A percentile compares a stretch with the other conserved stretches of the same genome.
phyloP scores from a whole-genome alignment of 2,329 filamentous ascomycete species.

The Aspergillus clavatus region DNA sequence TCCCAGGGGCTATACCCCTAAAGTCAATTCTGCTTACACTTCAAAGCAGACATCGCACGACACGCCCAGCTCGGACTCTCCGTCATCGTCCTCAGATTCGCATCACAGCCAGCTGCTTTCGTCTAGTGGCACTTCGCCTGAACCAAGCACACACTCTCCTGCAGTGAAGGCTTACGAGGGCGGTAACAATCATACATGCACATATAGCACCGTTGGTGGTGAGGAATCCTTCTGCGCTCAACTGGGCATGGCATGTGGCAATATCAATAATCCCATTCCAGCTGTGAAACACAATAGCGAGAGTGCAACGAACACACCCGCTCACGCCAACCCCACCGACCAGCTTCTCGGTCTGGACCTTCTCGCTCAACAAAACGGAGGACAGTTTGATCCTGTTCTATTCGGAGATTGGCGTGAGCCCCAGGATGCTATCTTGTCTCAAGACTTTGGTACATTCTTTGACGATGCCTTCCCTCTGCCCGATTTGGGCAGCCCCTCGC shows the following conservation, averaged over 20 bases:
- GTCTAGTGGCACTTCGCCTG: constrained; percentile 48
- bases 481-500: constrained; percentile 78
- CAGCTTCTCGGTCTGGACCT: constrained; percentile 51
- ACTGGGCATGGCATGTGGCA: constrained; percentile 44
- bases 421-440: constrained; percentile 71
- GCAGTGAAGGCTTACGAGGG: constrained; percentile 35
- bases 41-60: constrained; percentile 22
- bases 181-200: constrained; percentile 26
- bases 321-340: constrained; percentile 12
- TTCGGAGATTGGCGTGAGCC: constrained; percentile 91
- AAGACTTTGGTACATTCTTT: constrained; percentile 67
- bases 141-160: constrained; percentile 42
- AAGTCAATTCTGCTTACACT: constrained; percentile 16
- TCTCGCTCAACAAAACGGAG: constrained; percentile 73
- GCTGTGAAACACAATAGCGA: constrained; percentile 32
- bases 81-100: constrained; percentile 46
- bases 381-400: constrained; percentile 83
- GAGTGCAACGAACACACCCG: constrained; percentile 27
- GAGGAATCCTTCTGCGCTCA: constrained; percentile 44
- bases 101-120: constrained; percentile 41
- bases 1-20: constrained; percentile 4
- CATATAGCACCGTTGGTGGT: constrained; percentile 33
- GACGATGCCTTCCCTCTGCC: constrained; percentile 71
- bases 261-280: constrained; percentile 42
- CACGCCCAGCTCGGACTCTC: constrained; percentile 43